Conservation (phyloP, 2,329 filamentous ascomycete genomes). For the Aureobasidium sp. region DNA sequence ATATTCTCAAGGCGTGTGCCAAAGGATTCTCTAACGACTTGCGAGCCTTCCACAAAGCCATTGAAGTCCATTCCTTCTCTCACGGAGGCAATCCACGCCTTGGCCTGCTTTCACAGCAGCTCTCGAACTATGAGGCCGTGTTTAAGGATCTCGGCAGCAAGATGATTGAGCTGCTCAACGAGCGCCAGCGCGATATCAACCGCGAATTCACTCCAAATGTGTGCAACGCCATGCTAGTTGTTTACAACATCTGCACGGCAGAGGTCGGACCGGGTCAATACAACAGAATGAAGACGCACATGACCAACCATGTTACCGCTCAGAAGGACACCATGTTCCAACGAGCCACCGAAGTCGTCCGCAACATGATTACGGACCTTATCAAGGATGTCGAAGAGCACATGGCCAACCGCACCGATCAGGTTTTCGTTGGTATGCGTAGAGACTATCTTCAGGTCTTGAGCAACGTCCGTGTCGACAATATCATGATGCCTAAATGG, state of each 20-base stretch:
- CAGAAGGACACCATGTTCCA: conserved; percentile 45
- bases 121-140: conserved; percentile 36
- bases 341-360: conserved; percentile 38
- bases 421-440: conserved; percentile 34
- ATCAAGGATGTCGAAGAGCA: conserved; percentile 36
- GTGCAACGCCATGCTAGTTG: conserved; percentile 37
- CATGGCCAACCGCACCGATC: conserved; percentile 40
- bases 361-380: conserved; percentile 35
- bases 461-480: conserved; percentile 20
- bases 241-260: conserved; percentile 40
- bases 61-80: conserved; percentile 34
- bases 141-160: conserved; percentile 33
- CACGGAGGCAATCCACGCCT: conserved; percentile 37
- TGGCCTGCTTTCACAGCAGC: conserved; percentile 35
- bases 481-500: conserved; percentile 4
- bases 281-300: conserved; percentile 46
- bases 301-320: conserved; percentile 40
- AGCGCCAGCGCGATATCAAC: conserved; percentile 46
- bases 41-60: conserved; percentile 36
- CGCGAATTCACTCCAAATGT: conserved; percentile 49
- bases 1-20: conserved; percentile 34
- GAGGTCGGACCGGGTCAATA: conserved; percentile 44
- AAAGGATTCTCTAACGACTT: conserved; percentile 29
- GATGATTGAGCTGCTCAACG: conserved; percentile 35
- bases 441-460: conserved; percentile 34